Percentiles rank a stretch among this genome's conserved stretches.
Conservation (phyloP, 2,329 filamentous ascomycete species). For the Stylonectria norvegica region DNA sequence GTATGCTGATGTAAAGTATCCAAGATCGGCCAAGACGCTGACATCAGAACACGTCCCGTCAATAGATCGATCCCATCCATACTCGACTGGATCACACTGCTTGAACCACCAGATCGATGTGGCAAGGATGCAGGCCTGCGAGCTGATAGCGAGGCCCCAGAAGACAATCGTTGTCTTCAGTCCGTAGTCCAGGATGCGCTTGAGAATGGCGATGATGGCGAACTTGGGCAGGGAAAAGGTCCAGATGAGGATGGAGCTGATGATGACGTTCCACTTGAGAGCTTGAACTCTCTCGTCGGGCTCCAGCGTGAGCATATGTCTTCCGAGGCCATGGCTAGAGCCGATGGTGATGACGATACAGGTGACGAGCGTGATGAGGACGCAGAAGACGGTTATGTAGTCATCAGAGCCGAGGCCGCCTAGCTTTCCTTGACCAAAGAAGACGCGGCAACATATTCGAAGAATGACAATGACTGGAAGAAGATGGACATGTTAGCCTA, state of each 20-base stretch:
- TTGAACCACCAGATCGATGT: constrained; percentile 26
- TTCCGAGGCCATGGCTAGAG: constrained; percentile 22
- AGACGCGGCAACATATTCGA: constrained; percentile 18
- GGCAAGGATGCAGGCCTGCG: constrained; percentile 22
- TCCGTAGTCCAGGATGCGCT: constrained; percentile 27
- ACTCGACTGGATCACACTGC: constrained; percentile 22
- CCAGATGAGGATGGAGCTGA: constrained; percentile 25
- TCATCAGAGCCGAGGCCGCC: constrained; percentile 26
- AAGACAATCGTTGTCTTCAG: constrained; percentile 22
- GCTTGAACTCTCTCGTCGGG: constrained; percentile 7
- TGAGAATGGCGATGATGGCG: constrained; percentile 26
- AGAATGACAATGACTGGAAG: constrained; percentile 20
- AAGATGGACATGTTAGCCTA: neutral
- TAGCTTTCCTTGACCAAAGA: constrained; percentile 14
- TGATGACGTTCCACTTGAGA: constrained; percentile 25
- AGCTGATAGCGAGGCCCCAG: constrained; percentile 21
- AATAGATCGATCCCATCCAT: constrained; percentile 22
- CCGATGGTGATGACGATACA: constrained; percentile 23
- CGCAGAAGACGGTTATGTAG: constrained; percentile 20
- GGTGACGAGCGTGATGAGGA: constrained; percentile 19
- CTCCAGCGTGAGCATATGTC: constrained; percentile 10
- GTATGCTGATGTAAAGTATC: constrained; percentile 26
- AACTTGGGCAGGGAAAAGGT: constrained; percentile 28
- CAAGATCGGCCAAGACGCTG: constrained; percentile 19
- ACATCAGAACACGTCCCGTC: constrained; percentile 18